Evolutionary conservation across 345 rosid genomes (phyloP).

Genomic region (Populus tremula): DNA sequence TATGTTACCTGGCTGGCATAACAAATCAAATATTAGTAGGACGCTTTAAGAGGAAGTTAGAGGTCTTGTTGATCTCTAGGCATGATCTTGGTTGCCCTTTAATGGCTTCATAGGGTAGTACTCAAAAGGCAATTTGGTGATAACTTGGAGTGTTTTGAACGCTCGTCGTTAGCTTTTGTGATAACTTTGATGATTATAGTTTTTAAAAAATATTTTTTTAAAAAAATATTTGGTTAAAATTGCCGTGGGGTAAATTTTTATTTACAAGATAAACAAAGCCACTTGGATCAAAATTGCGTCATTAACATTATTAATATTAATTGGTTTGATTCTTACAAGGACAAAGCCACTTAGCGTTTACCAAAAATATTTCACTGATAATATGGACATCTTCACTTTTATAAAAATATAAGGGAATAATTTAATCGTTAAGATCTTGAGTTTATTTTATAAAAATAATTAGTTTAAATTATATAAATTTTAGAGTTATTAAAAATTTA

Average conservation of each 20-base stretch:
- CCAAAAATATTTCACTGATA: neutral
- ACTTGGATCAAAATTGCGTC: too few species aligned
- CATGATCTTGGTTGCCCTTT: neutral
- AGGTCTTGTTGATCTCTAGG: neutral
- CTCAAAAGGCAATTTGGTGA: constrained; percentile 22
- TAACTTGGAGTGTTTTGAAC: constrained; percentile 29
- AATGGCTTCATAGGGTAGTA: neutral
- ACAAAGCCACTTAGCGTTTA: neutral
- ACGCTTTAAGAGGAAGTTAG: neutral
- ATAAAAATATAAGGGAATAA: too few species aligned
- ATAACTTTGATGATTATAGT: too few species aligned
- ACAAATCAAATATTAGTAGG: neutral
- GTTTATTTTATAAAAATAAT: too few species aligned
- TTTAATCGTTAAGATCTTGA: rapidly evolving
- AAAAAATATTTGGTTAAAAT: too few species aligned
- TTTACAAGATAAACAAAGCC: too few species aligned
- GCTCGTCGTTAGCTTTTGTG: neutral
- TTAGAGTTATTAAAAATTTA: rapidly evolving
- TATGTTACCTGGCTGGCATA: neutral
- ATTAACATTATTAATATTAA: too few species aligned
- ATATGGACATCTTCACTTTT: too few species aligned
- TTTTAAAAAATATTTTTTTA: too few species aligned
- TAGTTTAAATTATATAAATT: too few species aligned
- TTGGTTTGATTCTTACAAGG: neutral
- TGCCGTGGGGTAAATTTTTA: too few species aligned